These are phyloP conservation scores for Rhynchospora breviuscula DNA, from an alignment of 176 grass and related monocot species.

Conservation along the genomic window DNA sequence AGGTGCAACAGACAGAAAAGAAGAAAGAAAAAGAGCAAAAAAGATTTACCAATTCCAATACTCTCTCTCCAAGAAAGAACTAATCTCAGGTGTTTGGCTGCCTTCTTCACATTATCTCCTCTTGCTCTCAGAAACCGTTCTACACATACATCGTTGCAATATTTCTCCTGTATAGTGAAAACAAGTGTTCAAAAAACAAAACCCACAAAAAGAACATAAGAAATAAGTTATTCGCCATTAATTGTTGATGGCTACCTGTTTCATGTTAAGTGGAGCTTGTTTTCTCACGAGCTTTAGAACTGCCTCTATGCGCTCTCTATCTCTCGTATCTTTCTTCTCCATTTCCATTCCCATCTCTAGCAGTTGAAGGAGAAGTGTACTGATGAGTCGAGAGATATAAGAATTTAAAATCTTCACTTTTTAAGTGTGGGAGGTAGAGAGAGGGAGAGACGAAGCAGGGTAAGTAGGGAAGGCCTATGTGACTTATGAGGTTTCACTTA, in stretches of 20 bases:
- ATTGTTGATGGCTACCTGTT: slow-evolving; percentile 46
- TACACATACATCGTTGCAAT: slow-evolving; percentile 88
- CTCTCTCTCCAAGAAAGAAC: slow-evolving; percentile 87
- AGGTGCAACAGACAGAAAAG: not conserved
- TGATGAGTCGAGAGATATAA: not conserved
- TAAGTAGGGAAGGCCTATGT: not conserved
- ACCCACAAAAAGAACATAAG: not conserved
- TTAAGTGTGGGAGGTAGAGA: slow-evolving; percentile 3
- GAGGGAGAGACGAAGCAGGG: not conserved
- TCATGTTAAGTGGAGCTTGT: slow-evolving; percentile 70
- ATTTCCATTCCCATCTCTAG: slow-evolving; percentile 40
- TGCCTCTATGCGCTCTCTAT: slow-evolving; percentile 67
- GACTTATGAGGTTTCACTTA: slow-evolving; percentile 27
- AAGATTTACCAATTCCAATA: slow-evolving; percentile 57
- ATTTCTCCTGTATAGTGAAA: slow-evolving; percentile 56
- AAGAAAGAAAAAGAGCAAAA: not conserved
- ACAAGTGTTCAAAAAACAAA: not conserved
- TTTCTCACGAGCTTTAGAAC: slow-evolving; percentile 73
- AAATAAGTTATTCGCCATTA: not conserved
- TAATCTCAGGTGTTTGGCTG: slow-evolving; percentile 70
- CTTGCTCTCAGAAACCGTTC: slow-evolving; percentile 63
- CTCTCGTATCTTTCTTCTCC: slow-evolving; percentile 65
- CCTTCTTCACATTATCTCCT: slow-evolving; percentile 83
- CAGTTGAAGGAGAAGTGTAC: not conserved
- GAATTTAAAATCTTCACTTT: not conserved